Percentiles rank a stretch among this genome's conserved stretches.
These are phyloP conservation scores for Pochonia chlamydosporia DNA, from an alignment of 2,329 filamentous ascomycete genomes.

Conservation along the genomic window DNA sequence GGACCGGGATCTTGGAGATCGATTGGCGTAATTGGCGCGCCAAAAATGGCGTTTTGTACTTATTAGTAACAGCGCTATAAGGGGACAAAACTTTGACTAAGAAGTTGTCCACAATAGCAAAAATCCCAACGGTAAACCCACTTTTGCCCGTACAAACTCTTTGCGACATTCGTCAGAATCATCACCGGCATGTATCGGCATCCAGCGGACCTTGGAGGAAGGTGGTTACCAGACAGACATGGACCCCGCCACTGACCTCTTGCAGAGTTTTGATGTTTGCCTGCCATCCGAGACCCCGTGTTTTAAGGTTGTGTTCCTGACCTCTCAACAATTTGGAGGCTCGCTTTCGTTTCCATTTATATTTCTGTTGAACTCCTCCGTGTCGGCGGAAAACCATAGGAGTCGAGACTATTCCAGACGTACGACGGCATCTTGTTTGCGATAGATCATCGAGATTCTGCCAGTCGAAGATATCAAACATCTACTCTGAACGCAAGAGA, in stretches of 20 bases:
- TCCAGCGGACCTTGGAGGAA: slow-evolving; percentile 5
- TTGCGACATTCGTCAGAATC: slow-evolving; percentile 3
- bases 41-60: not conserved
- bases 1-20: not conserved
- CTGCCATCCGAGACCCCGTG: not conserved
- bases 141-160: slow-evolving; percentile 7
- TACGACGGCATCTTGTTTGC: not conserved
- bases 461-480: not conserved
- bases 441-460: not conserved
- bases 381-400: not conserved
- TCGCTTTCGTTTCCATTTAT: not conserved
- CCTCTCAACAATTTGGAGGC: not conserved
- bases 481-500: no score
- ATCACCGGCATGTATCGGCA: slow-evolving; percentile 13
- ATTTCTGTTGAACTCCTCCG: not conserved
- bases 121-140: slow-evolving; percentile 4
- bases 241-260: slow-evolving; percentile 1
- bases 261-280: slow-evolving; percentile 2
- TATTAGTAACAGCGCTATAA: not conserved
- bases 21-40: not conserved
- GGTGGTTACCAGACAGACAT: no score
- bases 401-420: not conserved
- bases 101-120: slow-evolving; percentile 2
- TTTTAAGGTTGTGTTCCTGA: not conserved
- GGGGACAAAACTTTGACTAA: slow-evolving; percentile 7